Evolutionary conservation across 192 early-diverging fungal species (phyloP).

Genomic region (Rhizophlyctis rosea): DNA sequence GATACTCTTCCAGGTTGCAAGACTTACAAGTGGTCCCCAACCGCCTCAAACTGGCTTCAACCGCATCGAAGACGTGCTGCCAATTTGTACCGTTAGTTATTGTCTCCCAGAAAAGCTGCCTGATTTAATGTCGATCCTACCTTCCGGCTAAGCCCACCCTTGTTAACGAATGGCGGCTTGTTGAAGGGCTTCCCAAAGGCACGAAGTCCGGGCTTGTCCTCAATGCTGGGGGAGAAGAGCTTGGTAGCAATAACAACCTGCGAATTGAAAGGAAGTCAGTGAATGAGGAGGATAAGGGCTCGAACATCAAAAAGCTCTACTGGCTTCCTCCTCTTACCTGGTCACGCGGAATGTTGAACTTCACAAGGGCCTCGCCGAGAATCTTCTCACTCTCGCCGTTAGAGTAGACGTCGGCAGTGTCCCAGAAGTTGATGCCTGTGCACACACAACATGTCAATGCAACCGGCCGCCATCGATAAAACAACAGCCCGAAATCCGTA

Average conservation of each 20-base stretch:
- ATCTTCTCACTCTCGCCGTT: slow-evolving; percentile 55
- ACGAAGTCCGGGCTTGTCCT: not conserved
- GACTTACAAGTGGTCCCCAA: slow-evolving; percentile 36
- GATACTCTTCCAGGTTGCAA: not conserved
- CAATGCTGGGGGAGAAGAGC: not conserved
- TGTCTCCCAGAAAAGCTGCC: not conserved
- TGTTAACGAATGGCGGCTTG: not conserved
- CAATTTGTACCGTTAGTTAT: not conserved
- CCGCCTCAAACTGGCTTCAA: slow-evolving; percentile 54
- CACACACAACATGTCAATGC: not conserved
- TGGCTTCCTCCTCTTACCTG: slow-evolving; percentile 35
- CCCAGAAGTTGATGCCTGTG: slow-evolving; percentile 24
- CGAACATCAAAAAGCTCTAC: not conserved
- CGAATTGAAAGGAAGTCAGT: not conserved
- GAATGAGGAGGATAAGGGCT: not conserved
- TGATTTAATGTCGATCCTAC: not conserved
- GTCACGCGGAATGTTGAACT: slow-evolving; percentile 51
- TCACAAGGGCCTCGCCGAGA: slow-evolving; percentile 50
- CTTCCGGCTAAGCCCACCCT: slow-evolving; percentile 29
- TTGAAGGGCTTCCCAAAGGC: not conserved
- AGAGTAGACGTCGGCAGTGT: slow-evolving; percentile 55
- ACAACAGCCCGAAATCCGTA: not conserved
- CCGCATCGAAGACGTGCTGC: slow-evolving; percentile 38
- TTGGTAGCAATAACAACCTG: not conserved
- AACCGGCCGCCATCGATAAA: not conserved